Conservation (phyloP, 2,329 filamentous ascomycete genomes). For the Pseudogymnoascus sp. region DNA sequence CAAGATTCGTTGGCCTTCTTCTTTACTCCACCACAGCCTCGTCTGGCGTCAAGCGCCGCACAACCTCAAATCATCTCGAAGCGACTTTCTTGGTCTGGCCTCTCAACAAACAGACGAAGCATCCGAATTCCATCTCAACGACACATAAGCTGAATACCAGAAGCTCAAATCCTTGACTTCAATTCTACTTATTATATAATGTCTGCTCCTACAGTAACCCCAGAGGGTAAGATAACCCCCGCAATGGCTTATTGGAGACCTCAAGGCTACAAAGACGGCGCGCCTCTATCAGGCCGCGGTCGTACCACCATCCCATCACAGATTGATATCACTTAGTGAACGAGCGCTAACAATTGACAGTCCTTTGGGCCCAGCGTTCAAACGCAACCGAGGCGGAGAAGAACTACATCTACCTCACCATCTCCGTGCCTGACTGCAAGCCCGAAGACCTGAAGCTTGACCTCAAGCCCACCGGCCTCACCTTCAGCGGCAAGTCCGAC, state of each 20-base stretch:
- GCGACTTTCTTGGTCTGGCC: conserved; percentile 9
- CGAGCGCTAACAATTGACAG: conserved; percentile 37
- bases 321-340: not conserved
- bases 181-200: conserved; percentile 10
- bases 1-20: conserved; percentile 8
- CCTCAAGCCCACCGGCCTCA: conserved; percentile 66
- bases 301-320: not conserved
- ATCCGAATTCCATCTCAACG: conserved; percentile 9
- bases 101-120: conserved; percentile 7
- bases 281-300: not conserved
- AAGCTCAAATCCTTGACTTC: conserved; percentile 4
- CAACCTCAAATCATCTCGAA: conserved; percentile 10
- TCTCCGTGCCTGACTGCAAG: conserved; percentile 78
- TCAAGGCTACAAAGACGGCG: conserved; percentile 3
- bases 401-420: conserved; percentile 92
- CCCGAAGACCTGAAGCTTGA: conserved; percentile 71
- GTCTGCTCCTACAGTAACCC: conserved; percentile 11
- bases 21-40: conserved; percentile 13
- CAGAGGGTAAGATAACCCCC: conserved; percentile 12
- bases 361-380: conserved; percentile 97
- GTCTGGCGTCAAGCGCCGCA: conserved; percentile 11
- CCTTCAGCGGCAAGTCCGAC: conserved; percentile 74
- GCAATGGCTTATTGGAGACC: not conserved
- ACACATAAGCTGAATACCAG: conserved; percentile 8
- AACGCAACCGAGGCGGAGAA: conserved; percentile 68